phyloP scores from a whole-genome alignment of 2,329 filamentous ascomycete genomes.

The Monilinia laxa region DNA sequence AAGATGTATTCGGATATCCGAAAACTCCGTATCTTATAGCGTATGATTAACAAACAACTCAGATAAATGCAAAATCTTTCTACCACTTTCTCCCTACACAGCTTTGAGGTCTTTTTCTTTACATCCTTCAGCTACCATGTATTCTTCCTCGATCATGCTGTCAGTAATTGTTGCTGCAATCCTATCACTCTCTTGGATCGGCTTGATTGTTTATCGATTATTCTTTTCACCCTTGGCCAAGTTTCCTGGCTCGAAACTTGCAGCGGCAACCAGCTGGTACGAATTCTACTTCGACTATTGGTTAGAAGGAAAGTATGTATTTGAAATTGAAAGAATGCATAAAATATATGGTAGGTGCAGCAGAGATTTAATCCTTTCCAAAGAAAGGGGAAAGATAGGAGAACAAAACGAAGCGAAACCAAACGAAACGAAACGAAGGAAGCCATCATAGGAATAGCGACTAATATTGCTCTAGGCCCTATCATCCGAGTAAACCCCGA shows the following conservation, averaged over 20 bases:
- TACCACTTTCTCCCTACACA: no score
- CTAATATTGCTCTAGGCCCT: conserved; percentile 28
- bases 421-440: no score
- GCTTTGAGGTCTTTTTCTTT: no score
- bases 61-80: no score
- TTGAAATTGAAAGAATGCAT: conserved; percentile 46
- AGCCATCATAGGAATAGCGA: background rate
- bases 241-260: conserved; percentile 39
- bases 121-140: no score
- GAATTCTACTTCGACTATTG: conserved; percentile 45
- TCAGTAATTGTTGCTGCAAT: no score
- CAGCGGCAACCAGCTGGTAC: conserved; percentile 35
- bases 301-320: conserved; percentile 44
- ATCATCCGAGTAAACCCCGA: conserved; percentile 41
- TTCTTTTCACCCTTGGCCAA: conserved; percentile 37
- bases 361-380: background rate
- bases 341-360: conserved; percentile 42
- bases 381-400: no score
- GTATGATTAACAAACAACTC: no score
- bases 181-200: background rate
- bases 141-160: no score
- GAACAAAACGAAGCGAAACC: no score
- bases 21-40: no score
- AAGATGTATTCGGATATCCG: no score
- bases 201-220: conserved; percentile 28